phyloP scores from a whole-genome alignment of 2,329 filamentous ascomycete genomes.

The Elsinoe ampelina region DNA sequence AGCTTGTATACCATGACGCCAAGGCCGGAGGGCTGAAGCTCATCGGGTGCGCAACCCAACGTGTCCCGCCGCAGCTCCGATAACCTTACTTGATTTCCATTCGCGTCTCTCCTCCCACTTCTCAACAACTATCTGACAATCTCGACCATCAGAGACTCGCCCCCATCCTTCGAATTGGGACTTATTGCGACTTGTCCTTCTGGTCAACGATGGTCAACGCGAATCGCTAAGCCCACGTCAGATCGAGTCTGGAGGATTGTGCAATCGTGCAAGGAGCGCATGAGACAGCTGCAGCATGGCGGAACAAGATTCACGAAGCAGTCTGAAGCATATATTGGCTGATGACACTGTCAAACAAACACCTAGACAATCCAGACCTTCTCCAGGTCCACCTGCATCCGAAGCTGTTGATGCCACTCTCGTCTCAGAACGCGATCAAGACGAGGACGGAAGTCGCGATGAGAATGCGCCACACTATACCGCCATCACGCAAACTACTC shows the following conservation, averaged over 20 bases:
- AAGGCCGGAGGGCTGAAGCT: constrained; percentile 8
- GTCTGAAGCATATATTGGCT: constrained; percentile 23
- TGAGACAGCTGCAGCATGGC: constrained; percentile 12
- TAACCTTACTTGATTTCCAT: too few species aligned
- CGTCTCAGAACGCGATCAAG: constrained; percentile 10
- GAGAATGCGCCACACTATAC: constrained; percentile 33
- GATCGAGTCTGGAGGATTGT: background rate
- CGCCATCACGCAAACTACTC: constrained; percentile 42
- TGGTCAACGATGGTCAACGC: too few species aligned
- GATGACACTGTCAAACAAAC: constrained; percentile 18
- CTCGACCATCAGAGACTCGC: too few species aligned
- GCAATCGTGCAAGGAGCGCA: too few species aligned
- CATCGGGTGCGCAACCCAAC: background rate
- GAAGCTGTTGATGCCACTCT: background rate
- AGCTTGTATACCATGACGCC: background rate
- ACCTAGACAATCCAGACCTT: constrained; percentile 2
- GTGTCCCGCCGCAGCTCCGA: background rate
- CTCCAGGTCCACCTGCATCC: constrained; percentile 2
- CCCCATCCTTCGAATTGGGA: too few species aligned
- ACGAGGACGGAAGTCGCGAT: constrained; percentile 9
- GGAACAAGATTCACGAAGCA: constrained; percentile 15
- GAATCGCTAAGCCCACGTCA: too few species aligned
- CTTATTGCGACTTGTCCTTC: too few species aligned
- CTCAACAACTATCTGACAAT: too few species aligned
- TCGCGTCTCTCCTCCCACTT: too few species aligned